A percentile compares a stretch with the other conserved stretches of the same genome.
phyloP scores from a whole-genome alignment of 495 filamentous ascomycete species.

The Annulohypoxylon bovei region DNA sequence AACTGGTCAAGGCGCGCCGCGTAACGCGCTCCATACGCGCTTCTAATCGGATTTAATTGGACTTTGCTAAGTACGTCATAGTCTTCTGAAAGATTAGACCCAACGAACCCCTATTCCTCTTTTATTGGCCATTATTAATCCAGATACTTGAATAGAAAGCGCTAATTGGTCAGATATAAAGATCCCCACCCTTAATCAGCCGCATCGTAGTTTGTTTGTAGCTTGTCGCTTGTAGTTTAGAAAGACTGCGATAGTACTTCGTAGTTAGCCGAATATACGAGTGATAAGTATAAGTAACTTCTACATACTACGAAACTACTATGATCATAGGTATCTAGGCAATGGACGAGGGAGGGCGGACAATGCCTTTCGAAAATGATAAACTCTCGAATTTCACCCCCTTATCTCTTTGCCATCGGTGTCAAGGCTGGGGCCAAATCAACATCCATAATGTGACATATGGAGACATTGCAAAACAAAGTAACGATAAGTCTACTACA shows the following conservation, averaged over 20 bases:
- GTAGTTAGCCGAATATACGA: too few relatives aligned
- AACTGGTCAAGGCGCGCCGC: background rate
- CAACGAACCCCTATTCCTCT: background rate
- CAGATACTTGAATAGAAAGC: too few relatives aligned
- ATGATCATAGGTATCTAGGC: background rate
- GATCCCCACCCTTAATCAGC: too few relatives aligned
- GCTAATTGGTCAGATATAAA: too few relatives aligned
- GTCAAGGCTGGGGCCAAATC: background rate
- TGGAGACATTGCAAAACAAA: background rate
- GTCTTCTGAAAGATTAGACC: background rate
- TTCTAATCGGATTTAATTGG: background rate
- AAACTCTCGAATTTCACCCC: background rate
- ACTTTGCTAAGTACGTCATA: background rate
- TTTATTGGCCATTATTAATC: too few relatives aligned
- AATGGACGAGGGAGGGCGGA: background rate
- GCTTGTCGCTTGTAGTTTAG: too few relatives aligned
- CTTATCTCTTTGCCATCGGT: background rate
- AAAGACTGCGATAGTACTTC: too few relatives aligned
- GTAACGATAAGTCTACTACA: background rate
- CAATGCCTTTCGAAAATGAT: background rate
- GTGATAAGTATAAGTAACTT: too few relatives aligned
- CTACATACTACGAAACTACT: too few relatives aligned
- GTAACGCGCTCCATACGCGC: background rate
- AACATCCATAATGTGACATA: background rate
- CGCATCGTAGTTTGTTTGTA: too few relatives aligned